These are phyloP conservation scores for Septoria petroselini DNA, from an alignment of 2,329 filamentous ascomycete species.

Conservation along the genomic window DNA sequence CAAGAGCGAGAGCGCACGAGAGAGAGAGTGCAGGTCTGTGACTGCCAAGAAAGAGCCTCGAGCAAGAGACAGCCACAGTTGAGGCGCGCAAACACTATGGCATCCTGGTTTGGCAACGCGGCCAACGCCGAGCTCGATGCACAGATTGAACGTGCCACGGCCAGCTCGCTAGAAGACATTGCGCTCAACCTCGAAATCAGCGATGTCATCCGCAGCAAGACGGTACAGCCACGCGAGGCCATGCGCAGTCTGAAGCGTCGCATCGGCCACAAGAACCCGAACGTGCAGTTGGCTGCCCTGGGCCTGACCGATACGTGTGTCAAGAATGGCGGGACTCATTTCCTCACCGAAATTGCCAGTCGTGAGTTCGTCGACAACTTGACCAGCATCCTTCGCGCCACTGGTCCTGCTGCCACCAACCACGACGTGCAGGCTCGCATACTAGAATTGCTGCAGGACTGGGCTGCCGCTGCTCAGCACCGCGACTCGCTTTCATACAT, in stretches of 20 bases:
- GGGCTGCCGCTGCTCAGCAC: constrained; percentile 85
- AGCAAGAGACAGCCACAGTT: too few species aligned
- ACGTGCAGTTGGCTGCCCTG: constrained; percentile 90
- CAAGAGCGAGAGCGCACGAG: too few species aligned
- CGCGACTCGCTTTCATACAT: constrained; percentile 82
- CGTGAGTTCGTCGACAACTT: constrained; percentile 98
- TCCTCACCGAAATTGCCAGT: constrained; percentile 90
- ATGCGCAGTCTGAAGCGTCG: constrained; percentile 94
- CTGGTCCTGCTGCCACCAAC: constrained; percentile 71
- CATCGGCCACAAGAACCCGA: constrained; percentile 96
- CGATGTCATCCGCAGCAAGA: constrained; percentile 95
- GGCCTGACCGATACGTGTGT: constrained; percentile 97
- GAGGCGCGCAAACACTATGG: constrained; percentile 56
- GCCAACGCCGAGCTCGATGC: constrained; percentile 89
- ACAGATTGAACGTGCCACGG: constrained; percentile 92
- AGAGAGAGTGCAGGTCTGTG: not conserved
- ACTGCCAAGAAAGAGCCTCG: too few species aligned
- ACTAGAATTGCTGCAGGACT: constrained; percentile 86
- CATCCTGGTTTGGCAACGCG: constrained; percentile 86
- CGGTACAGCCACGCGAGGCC: constrained; percentile 92
- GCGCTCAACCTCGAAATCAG: constrained; percentile 97
- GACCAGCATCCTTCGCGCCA: constrained; percentile 80
- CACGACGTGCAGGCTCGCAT: constrained; percentile 85
- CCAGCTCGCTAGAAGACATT: constrained; percentile 97
- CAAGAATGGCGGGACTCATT: constrained; percentile 95